Percentiles rank a stretch among this genome's conserved stretches.
These are phyloP conservation scores for Agaricus subrufescens DNA, from an alignment of 768 basidiomycete species.

Conservation along the genomic window DNA sequence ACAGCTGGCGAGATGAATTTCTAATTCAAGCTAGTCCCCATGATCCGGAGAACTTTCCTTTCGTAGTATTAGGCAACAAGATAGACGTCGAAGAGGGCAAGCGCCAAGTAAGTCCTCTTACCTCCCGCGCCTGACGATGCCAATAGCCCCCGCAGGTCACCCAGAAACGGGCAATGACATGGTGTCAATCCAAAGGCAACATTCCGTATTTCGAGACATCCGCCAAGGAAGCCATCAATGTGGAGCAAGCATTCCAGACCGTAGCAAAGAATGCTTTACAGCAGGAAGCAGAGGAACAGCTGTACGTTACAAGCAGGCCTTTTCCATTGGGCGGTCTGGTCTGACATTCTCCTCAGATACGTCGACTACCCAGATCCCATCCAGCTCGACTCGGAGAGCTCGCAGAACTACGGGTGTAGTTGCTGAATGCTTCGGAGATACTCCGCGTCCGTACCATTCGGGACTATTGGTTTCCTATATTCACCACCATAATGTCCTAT, in stretches of 20 bases:
- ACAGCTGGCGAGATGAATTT: slow-evolving; percentile 99
- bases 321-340: slow-evolving; percentile 3
- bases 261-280: slow-evolving; percentile 99
- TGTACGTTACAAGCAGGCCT: slow-evolving; percentile 48
- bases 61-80: slow-evolving; percentile 99
- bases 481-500: slow-evolving; percentile 10
- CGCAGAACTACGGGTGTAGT: slow-evolving; percentile 89
- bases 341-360: slow-evolving; percentile 52
- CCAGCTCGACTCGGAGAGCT: slow-evolving; percentile 89
- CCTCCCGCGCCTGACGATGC: not conserved
- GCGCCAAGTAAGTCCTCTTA: slow-evolving; percentile 67
- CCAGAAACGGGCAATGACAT: slow-evolving; percentile 99
- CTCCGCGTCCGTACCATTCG: slow-evolving; percentile 1
- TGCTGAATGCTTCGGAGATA: slow-evolving; percentile 44
- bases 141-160: slow-evolving; percentile 59
- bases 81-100: slow-evolving; percentile 99
- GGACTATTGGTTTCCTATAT: slow-evolving; percentile 7
- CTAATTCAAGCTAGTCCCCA: slow-evolving; percentile 98
- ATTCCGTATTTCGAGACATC: slow-evolving; percentile 99
- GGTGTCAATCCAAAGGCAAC: slow-evolving; percentile 99
- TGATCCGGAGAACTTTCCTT: slow-evolving; percentile 99
- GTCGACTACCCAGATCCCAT: slow-evolving; percentile 99
- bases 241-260: slow-evolving; percentile 99
- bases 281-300: slow-evolving; percentile 93
- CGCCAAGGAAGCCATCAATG: slow-evolving; percentile 99